phyloP scores from a whole-genome alignment of 108 stramenopile genomes.

The Fragilaria crotonensis region DNA sequence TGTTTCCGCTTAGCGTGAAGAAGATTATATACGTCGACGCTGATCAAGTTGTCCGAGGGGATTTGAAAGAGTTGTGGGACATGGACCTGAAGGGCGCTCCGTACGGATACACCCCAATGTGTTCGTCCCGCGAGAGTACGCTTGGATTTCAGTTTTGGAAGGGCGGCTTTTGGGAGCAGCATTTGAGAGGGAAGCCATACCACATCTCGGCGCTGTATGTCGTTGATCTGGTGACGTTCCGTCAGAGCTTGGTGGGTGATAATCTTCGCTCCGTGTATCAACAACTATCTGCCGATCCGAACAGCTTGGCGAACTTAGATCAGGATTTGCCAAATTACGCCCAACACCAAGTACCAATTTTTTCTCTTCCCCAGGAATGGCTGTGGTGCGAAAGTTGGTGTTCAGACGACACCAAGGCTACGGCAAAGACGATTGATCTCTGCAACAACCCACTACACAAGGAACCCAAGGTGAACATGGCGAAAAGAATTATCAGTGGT shows the following conservation, averaged over 20 bases:
- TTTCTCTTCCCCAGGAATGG: slow-evolving; percentile 96
- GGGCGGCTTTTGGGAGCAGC: slow-evolving; percentile 91
- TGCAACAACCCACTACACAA: slow-evolving; percentile 99
- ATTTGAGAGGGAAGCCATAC: slow-evolving; percentile 84
- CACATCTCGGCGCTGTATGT: slow-evolving; percentile 99
- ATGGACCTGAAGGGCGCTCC: slow-evolving; percentile 86
- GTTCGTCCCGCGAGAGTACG: slow-evolving; percentile 86
- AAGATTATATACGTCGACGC: slow-evolving; percentile 97
- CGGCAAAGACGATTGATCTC: slow-evolving; percentile 98
- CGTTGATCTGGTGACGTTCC: slow-evolving; percentile 91
- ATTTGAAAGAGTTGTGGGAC: slow-evolving; percentile 96
- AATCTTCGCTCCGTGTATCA: slow-evolving; percentile 91
- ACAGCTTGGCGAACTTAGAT: slow-evolving; percentile 94
- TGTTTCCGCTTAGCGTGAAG: slow-evolving; percentile 94
- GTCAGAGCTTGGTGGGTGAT: slow-evolving; percentile 87
- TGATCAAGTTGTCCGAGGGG: slow-evolving; percentile 96
- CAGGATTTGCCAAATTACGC: slow-evolving; percentile 99
- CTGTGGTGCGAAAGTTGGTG: slow-evolving; percentile 99
- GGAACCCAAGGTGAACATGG: slow-evolving; percentile 99
- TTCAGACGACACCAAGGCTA: slow-evolving; percentile 89
- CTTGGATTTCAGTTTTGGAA: slow-evolving; percentile 95
- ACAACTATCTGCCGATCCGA: slow-evolving; percentile 89
- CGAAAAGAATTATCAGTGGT: slow-evolving; percentile 91
- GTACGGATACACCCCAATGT: slow-evolving; percentile 98
- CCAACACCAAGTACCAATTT: slow-evolving; percentile 85